These are phyloP conservation scores for Penicillium brevicompactum DNA, from an alignment of 2,329 filamentous ascomycete genomes.

Conservation along the genomic window DNA sequence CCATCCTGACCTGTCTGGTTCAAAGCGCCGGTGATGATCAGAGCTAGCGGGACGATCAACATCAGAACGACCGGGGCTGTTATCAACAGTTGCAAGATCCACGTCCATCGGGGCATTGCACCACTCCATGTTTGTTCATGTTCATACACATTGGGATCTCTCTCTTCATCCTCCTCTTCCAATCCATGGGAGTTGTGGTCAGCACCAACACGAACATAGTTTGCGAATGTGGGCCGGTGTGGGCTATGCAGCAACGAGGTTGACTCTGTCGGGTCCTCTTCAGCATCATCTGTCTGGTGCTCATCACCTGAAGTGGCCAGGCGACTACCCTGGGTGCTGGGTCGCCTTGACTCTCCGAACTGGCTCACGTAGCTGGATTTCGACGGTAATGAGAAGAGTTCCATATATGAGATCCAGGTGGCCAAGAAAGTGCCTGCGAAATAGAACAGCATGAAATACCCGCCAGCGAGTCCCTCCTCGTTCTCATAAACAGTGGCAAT, in stretches of 20 bases:
- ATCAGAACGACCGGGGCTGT: constrained; percentile 77
- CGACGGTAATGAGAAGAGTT: constrained; percentile 74
- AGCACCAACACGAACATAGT: constrained; percentile 48
- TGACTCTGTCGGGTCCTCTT: constrained; percentile 53
- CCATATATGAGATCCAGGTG: constrained; percentile 72
- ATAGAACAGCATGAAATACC: constrained; percentile 81
- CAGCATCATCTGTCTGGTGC: constrained; percentile 31
- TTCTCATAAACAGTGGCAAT: constrained; percentile 74
- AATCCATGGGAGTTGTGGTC: constrained; percentile 29
- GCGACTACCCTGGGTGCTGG: constrained; percentile 43
- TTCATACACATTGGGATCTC: constrained; percentile 55
- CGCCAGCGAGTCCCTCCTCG: constrained; percentile 69
- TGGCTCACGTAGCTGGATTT: constrained; percentile 70
- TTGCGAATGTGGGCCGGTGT: constrained; percentile 57
- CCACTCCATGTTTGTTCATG: constrained; percentile 86
- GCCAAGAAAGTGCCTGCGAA: constrained; percentile 75
- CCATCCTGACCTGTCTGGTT: constrained; percentile 86
- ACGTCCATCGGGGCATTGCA: constrained; percentile 77
- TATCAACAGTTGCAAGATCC: constrained; percentile 82
- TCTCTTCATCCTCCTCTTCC: constrained; percentile 29
- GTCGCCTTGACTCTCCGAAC: constrained; percentile 45
- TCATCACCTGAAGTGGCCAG: constrained; percentile 47
- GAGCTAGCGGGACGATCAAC: constrained; percentile 72
- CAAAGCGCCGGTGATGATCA: constrained; percentile 71
- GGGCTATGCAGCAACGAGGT: constrained; percentile 58